Conservation (phyloP, 139 green algal genomes). For the Chlorella vulgaris region DNA sequence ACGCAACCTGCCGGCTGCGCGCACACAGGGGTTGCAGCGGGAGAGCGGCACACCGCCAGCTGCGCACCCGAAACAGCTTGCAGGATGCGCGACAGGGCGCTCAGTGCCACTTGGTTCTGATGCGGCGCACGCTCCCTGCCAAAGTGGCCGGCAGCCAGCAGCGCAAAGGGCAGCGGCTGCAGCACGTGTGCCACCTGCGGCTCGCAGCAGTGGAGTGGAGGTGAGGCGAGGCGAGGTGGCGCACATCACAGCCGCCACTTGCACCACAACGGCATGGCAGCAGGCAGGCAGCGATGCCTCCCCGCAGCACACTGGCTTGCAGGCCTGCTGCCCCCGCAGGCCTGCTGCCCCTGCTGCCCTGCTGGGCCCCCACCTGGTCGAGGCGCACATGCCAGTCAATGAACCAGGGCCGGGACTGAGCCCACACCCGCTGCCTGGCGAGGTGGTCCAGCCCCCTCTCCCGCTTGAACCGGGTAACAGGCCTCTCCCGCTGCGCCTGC, state of each 20-base stretch:
- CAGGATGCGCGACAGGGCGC: slow-evolving; percentile 15
- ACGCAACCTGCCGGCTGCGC: too few species aligned
- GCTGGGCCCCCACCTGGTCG: not conserved
- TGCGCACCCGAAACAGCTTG: slow-evolving; percentile 26
- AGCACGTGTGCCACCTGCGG: not conserved
- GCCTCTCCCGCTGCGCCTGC: not conserved
- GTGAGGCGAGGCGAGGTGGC: too few species aligned
- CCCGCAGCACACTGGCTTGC: too few species aligned
- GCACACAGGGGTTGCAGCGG: not conserved
- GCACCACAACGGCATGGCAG: too few species aligned
- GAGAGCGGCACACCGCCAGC: too few species aligned
- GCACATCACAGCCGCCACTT: too few species aligned
- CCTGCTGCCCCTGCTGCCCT: not conserved
- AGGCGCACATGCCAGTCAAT: not conserved
- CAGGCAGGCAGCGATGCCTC: too few species aligned
- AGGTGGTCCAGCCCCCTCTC: not conserved
- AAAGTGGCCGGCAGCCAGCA: not conserved
- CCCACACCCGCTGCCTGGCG: not conserved
- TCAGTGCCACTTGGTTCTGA: not conserved
- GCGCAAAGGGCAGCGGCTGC: not conserved
- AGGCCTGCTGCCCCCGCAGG: too few species aligned
- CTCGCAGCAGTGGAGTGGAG: not conserved
- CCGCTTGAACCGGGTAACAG: not conserved
- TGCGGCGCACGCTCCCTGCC: not conserved
- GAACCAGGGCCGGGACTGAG: slow-evolving; percentile 6